Evolutionary conservation across 192 early-diverging fungal genomes (phyloP).

Genomic region (Backusella psychrophila): DNA sequence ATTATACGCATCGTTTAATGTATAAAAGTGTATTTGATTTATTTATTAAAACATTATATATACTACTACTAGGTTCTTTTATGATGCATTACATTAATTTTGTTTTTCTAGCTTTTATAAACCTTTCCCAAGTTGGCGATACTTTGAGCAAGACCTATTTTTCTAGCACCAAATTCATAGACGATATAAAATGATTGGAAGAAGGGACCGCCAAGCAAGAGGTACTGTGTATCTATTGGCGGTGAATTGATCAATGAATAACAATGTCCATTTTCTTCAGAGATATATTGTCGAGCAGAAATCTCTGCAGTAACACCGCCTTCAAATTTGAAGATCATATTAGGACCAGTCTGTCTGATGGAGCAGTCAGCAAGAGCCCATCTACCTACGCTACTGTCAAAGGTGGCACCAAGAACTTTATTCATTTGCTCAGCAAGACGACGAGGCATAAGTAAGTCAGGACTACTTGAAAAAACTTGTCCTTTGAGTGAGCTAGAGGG

Average conservation of each 20-base stretch:
- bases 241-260: not conserved
- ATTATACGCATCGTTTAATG: not conserved
- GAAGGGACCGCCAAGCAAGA: not conserved
- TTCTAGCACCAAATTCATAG: not conserved
- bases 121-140: not conserved
- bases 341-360: not conserved
- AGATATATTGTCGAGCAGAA: not conserved
- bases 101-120: not conserved
- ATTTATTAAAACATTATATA: not conserved
- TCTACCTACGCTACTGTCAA: not conserved
- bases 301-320: not conserved
- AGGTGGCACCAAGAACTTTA: not conserved
- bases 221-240: not conserved
- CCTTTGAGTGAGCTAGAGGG: not conserved
- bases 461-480: not conserved
- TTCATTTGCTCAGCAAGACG: not conserved
- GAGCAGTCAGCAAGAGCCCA: not conserved
- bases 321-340: not conserved
- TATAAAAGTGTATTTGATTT: not conserved
- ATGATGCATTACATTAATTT: not conserved
- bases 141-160: not conserved
- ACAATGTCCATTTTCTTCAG: not conserved
- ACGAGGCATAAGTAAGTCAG: not conserved
- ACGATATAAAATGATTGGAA: not conserved
- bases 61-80: not conserved